Conservation (phyloP, 257 asterid species). For the Sherardia arvensis region DNA sequence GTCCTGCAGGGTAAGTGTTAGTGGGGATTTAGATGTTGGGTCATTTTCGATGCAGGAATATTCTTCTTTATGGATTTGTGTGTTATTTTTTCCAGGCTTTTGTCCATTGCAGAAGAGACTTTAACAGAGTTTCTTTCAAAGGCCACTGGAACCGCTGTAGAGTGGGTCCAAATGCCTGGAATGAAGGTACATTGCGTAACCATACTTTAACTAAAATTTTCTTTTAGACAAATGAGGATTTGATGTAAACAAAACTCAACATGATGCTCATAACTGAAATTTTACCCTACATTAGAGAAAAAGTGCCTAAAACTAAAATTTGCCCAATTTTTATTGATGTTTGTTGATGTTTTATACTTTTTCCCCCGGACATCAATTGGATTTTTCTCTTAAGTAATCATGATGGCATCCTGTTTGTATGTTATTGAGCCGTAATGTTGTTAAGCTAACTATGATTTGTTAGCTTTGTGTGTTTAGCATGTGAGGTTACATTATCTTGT, state of each 20-base stretch:
- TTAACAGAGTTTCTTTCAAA: slow-evolving; percentile 99
- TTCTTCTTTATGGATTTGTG: slow-evolving; percentile 30
- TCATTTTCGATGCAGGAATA: slow-evolving; percentile 35
- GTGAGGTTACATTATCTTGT: background rate
- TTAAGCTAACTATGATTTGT: background rate
- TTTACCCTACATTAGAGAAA: background rate
- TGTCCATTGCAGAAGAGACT: slow-evolving; percentile 99
- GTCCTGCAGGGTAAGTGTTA: slow-evolving; percentile 97
- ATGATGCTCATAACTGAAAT: background rate
- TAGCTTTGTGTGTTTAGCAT: background rate
- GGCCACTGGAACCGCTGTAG: slow-evolving; percentile 99
- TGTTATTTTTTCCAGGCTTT: slow-evolving; percentile 47
- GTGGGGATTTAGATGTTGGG: slow-evolving; percentile 38
- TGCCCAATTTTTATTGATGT: too few relatives aligned
- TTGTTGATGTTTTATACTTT: background rate
- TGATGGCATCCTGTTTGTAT: background rate
- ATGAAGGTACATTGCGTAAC: slow-evolving; percentile 56
- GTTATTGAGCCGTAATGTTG: background rate
- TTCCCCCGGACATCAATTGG: background rate
- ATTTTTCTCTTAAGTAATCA: background rate
- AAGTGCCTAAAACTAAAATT: too few relatives aligned
- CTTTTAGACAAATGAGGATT: background rate
- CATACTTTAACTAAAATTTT: background rate
- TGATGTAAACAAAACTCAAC: background rate
- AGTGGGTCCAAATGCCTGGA: slow-evolving; percentile 99